These are phyloP conservation scores for Piper betle DNA, from an alignment of 164 flowering plant genomes.

Conservation along the genomic window DNA sequence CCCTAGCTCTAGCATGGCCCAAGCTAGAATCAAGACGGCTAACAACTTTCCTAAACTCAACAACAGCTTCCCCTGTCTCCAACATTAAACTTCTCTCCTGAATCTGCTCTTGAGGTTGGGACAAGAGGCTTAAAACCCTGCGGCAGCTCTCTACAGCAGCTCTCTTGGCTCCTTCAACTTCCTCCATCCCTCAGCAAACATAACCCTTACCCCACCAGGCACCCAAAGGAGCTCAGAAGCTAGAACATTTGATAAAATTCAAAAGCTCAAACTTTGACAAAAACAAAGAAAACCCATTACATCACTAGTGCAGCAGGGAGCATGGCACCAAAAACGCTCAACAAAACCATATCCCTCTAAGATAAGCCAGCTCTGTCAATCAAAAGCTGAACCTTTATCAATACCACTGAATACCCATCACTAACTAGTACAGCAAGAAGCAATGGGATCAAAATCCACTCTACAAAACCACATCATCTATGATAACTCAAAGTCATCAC, in stretches of 20 bases:
- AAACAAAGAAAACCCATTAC: slow-evolving; percentile 16
- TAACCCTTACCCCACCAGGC: slow-evolving; percentile 2
- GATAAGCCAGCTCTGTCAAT: too few species aligned
- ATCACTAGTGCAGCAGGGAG: slow-evolving; percentile 5
- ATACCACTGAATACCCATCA: too few species aligned
- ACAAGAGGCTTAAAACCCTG: slow-evolving; percentile 43
- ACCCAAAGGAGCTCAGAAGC: slow-evolving; percentile 5
- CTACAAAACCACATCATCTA: too few species aligned
- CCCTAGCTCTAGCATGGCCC: slow-evolving; percentile 4
- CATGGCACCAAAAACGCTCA: background rate
- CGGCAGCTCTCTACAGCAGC: slow-evolving; percentile 81
- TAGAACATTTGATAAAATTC: slow-evolving; percentile 11
- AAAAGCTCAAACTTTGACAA: slow-evolving; percentile 5
- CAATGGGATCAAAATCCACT: too few species aligned
- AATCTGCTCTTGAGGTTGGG: slow-evolving; percentile 52
- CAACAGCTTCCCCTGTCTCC: slow-evolving; percentile 58
- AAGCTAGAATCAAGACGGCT: slow-evolving; percentile 14
- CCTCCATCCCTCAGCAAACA: slow-evolving; percentile 48
- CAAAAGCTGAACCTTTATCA: too few species aligned
- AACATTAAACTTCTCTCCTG: slow-evolving; percentile 35
- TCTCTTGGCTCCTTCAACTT: slow-evolving; percentile 72
- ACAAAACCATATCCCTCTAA: background rate
- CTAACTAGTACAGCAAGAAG: too few species aligned
- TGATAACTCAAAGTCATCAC: too few species aligned
- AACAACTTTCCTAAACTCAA: slow-evolving; percentile 62